Conservation (phyloP, 139 green algal genomes). For the Chlamydomonas urium region DNA sequence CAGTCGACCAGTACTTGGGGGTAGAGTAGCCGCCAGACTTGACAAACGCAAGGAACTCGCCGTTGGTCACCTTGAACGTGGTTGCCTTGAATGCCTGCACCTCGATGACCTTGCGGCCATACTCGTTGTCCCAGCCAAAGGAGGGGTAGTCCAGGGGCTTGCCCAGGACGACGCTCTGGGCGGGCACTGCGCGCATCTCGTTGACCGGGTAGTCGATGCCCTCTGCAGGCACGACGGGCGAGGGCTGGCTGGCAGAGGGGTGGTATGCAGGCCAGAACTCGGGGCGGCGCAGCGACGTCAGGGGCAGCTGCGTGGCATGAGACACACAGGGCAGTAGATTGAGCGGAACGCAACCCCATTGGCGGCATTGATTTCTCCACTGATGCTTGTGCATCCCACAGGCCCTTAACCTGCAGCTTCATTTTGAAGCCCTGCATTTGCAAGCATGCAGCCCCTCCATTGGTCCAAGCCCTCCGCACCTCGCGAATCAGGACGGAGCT, state of each 20-base stretch:
- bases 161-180: constrained; percentile 47
- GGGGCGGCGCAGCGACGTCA: constrained; percentile 52
- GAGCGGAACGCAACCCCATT: too few species aligned
- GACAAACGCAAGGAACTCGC: constrained; percentile 73
- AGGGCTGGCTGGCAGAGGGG: constrained; percentile 24
- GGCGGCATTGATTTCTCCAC: too few species aligned
- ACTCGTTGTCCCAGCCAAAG: constrained; percentile 83
- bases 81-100: constrained; percentile 35
- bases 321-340: too few species aligned
- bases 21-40: constrained; percentile 53
- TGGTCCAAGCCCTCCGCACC: constrained; percentile 25
- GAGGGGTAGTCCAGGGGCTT: constrained; percentile 68
- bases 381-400: too few species aligned
- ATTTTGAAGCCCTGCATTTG: too few species aligned
- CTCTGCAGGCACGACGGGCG: constrained; percentile 28
- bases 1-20: constrained; percentile 56
- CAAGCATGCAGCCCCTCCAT: too few species aligned
- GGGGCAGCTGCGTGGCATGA: constrained; percentile 47
- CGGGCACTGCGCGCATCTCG: constrained; percentile 33
- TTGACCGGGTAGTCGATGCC: constrained; percentile 51
- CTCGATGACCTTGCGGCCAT: constrained; percentile 47
- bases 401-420: too few species aligned
- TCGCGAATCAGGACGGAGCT: constrained; percentile 60
- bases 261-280: constrained; percentile 73
- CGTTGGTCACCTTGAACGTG: constrained; percentile 56